These are phyloP conservation scores for Trichophyton equinum DNA, from an alignment of 2,329 filamentous ascomycete genomes.

Conservation along the genomic window DNA sequence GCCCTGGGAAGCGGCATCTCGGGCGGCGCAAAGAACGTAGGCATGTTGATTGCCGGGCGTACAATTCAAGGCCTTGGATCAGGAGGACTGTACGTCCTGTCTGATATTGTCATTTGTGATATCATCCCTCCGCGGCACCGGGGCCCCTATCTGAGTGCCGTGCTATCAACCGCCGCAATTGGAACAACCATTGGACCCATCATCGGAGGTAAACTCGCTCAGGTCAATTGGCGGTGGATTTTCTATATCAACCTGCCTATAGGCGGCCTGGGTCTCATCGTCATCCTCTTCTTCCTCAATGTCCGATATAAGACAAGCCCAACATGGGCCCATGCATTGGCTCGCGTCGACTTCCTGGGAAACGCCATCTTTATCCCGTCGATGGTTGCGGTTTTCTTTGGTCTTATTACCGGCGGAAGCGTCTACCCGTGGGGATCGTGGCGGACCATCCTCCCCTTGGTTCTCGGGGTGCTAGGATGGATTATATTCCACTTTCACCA, in stretches of 20 bases:
- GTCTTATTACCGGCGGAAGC: conserved; percentile 6
- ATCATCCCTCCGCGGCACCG: conserved; percentile 37
- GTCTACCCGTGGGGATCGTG: conserved; percentile 6
- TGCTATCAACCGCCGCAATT: conserved; percentile 36
- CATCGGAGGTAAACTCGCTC: conserved; percentile 14
- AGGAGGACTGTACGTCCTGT: conserved; percentile 37
- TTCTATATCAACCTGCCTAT: conserved; percentile 11
- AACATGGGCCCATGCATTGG: conserved; percentile 23
- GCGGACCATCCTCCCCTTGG: conserved; percentile 4
- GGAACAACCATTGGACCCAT: conserved; percentile 17
- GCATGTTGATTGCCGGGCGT: conserved; percentile 37
- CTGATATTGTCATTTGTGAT: conserved; percentile 40
- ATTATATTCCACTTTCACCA: conserved; percentile 1
- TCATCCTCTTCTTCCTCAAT: conserved; percentile 31
- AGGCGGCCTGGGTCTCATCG: conserved; percentile 8
- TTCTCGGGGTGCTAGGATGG: conserved; percentile 1
- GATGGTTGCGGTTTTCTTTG: conserved; percentile 4
- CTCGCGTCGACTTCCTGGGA: conserved; percentile 6
- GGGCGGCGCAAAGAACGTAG: conserved; percentile 33
- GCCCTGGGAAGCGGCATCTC: conserved; percentile 41
- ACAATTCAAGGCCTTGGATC: conserved; percentile 40
- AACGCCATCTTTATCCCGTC: conserved; percentile 5
- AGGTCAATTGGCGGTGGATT: conserved; percentile 14
- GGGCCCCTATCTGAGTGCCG: conserved; percentile 25
- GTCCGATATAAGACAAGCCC: conserved; percentile 20